A percentile compares a stretch with the other conserved stretches of the same genome.
Evolutionary conservation across 257 asterid species (phyloP).

Genomic region (Salvia splendens): DNA sequence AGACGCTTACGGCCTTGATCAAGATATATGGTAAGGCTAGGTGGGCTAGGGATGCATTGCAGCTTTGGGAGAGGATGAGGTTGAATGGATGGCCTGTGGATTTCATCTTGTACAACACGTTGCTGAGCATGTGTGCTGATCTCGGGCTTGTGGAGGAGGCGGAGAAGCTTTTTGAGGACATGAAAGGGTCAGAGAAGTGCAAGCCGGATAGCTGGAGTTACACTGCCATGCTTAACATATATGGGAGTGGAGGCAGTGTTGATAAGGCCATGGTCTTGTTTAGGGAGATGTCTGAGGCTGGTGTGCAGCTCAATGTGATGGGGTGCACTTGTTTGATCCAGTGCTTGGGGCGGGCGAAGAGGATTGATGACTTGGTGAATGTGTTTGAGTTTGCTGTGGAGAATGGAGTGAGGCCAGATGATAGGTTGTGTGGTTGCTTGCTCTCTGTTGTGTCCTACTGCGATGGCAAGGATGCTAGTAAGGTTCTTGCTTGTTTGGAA

Average conservation of each 20-base stretch:
- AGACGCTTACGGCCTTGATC: conserved; percentile 75
- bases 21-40: conserved; percentile 93
- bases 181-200: conserved; percentile 59
- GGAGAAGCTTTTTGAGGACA: conserved; percentile 67
- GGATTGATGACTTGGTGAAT: conserved; percentile 66
- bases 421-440: conserved; percentile 82
- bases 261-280: conserved; percentile 83
- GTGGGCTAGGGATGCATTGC: conserved; percentile 88
- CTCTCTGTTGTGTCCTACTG: conserved; percentile 75
- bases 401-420: conserved; percentile 82
- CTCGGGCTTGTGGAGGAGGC: conserved; percentile 89
- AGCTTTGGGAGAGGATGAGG: conserved; percentile 88
- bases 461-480: conserved; percentile 57
- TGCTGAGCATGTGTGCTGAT: conserved; percentile 97
- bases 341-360: conserved; percentile 76
- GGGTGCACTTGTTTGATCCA: conserved; percentile 92
- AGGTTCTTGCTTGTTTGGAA: conserved; percentile 66
- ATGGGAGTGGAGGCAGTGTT: conserved; percentile 79
- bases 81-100: conserved; percentile 87
- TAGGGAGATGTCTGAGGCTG: conserved; percentile 57
- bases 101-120: conserved; percentile 72
- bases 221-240: conserved; percentile 85
- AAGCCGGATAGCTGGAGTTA: conserved; percentile 88
- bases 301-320: conserved; percentile 77
- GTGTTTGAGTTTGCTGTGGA: conserved; percentile 57